Conservation (phyloP, 495 filamentous ascomycete genomes). For the Annulohypoxylon maeteangense region DNA sequence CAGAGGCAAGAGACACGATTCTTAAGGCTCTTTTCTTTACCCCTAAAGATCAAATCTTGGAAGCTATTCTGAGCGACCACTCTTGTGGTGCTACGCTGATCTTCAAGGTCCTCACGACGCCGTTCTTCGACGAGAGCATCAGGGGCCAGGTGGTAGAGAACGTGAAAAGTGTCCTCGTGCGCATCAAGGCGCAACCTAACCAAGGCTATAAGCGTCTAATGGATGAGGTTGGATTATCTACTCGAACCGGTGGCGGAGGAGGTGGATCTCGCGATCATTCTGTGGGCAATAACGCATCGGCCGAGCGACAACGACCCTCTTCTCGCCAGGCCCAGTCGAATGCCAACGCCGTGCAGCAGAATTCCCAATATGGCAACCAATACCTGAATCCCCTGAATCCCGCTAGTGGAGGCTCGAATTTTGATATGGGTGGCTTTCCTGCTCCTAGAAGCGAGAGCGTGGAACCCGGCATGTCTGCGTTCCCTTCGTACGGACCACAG, state of each 20-base stretch:
- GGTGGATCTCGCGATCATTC: slow-evolving; percentile 58
- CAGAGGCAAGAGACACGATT: slow-evolving; percentile 91
- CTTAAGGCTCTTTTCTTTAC: slow-evolving; percentile 96
- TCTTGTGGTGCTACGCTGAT: slow-evolving; percentile 93
- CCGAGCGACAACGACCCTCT: slow-evolving; percentile 63
- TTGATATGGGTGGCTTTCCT: slow-evolving; percentile 59
- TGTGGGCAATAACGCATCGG: slow-evolving; percentile 44
- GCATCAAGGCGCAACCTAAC: slow-evolving; percentile 89
- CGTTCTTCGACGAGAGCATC: slow-evolving; percentile 95
- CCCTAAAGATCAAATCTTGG: slow-evolving; percentile 83
- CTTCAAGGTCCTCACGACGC: slow-evolving; percentile 97
- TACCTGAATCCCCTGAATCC: slow-evolving; percentile 58
- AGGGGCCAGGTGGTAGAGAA: slow-evolving; percentile 88
- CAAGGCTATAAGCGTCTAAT: slow-evolving; percentile 98
- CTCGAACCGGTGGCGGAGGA: slow-evolving; percentile 55
- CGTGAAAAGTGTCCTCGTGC: slow-evolving; percentile 86
- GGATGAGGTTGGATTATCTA: slow-evolving; percentile 92
- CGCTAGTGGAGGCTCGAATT: slow-evolving; percentile 46
- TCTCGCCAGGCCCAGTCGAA: slow-evolving; percentile 63
- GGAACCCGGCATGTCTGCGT: slow-evolving; percentile 65
- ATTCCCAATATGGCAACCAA: slow-evolving; percentile 53
- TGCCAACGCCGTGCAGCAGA: slow-evolving; percentile 53
- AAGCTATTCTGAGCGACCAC: slow-evolving; percentile 91
- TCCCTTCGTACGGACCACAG: slow-evolving; percentile 61
- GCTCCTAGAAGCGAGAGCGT: slow-evolving; percentile 67